Conservation (phyloP, 257 asterid species). For the Petunia axillaris region DNA sequence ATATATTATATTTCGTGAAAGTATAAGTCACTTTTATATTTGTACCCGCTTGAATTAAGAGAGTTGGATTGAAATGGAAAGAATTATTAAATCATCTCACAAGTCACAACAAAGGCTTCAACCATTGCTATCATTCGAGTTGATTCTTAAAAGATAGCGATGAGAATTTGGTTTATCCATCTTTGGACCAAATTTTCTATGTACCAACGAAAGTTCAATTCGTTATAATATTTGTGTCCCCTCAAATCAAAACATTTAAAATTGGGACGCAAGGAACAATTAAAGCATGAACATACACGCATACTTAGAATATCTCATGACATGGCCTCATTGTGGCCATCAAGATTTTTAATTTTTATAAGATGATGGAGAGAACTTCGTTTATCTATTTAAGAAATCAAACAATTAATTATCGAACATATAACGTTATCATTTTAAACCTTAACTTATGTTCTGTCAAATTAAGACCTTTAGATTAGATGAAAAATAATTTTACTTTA, state of each 20-base stretch:
- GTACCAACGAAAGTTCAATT: not conserved
- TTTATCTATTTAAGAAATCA: not conserved
- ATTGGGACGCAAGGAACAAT: not conserved
- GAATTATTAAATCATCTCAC: not conserved
- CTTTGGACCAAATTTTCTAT: not conserved
- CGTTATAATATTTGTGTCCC: not conserved
- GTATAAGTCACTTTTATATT: not conserved
- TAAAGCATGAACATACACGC: not conserved
- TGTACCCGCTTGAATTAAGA: not conserved
- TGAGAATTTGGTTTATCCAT: not conserved
- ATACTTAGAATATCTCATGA: not conserved
- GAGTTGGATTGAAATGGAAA: not conserved
- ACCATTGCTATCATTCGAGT: slow-evolving; percentile 16
- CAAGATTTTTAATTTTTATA: not conserved
- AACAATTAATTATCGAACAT: too few relatives aligned
- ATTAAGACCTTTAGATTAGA: not conserved
- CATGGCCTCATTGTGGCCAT: not conserved
- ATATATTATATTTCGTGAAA: not conserved
- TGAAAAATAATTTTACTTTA: too few relatives aligned
- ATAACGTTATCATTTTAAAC: too few relatives aligned
- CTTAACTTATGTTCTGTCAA: not conserved
- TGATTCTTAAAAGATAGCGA: slow-evolving; percentile 3
- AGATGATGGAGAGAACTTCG: not conserved
- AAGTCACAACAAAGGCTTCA: slow-evolving; percentile 9
- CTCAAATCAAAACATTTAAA: not conserved